Conservation (phyloP, 2,329 filamentous ascomycete genomes). For the Pestalotiopsis sp. region DNA sequence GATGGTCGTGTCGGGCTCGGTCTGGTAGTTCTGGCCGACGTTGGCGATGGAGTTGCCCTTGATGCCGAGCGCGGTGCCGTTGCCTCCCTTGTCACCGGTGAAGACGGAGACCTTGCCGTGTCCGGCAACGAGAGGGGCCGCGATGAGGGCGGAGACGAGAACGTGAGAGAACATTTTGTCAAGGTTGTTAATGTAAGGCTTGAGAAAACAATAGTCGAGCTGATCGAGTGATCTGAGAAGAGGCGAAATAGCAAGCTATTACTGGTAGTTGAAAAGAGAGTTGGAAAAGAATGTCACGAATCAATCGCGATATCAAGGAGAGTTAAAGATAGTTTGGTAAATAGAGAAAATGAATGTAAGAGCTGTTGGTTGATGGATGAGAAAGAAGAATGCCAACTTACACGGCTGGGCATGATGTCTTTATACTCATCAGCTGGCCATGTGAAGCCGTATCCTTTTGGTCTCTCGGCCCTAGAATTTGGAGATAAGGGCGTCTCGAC, state of each 20-base stretch:
- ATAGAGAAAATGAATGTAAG: neutral
- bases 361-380: neutral
- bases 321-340: neutral
- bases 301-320: neutral
- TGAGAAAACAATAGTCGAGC: conserved; percentile 26
- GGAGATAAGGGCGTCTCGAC: neutral
- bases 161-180: conserved; percentile 1
- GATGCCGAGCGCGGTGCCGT: conserved; percentile 45
- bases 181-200: conserved; percentile 16
- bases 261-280: neutral
- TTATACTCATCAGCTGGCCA: neutral
- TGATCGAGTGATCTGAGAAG: neutral
- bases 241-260: neutral
- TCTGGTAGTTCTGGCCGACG: conserved; percentile 30
- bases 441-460: neutral
- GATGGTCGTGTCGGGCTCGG: conserved; percentile 15
- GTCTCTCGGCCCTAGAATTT: neutral
- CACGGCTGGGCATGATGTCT: neutral
- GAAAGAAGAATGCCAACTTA: neutral
- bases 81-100: conserved; percentile 41
- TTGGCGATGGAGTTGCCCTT: conserved; percentile 11
- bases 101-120: conserved; percentile 35
- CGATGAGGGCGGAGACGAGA: conserved; percentile 1
- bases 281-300: conserved; percentile 1
- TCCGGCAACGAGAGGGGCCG: conserved; percentile 29